A percentile compares a stretch with the other conserved stretches of the same genome.
Conservation (phyloP, 2,329 filamentous ascomycete species). For the Fusarium zealandicum region DNA sequence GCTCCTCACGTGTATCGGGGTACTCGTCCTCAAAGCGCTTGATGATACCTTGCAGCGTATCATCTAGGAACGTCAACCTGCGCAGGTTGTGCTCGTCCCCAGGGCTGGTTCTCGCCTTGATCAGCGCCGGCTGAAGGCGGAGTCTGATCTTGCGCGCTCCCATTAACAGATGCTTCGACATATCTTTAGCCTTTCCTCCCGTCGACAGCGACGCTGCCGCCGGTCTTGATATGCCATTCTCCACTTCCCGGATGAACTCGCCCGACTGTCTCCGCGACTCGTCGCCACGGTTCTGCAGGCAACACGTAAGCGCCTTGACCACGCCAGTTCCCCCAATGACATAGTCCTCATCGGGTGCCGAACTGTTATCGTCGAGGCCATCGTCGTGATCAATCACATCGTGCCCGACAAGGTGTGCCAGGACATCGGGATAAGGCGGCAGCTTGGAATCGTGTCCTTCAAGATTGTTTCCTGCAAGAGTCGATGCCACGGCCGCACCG, state of each 20-base stretch:
- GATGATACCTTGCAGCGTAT: conserved; percentile 89
- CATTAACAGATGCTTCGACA: conserved; percentile 87
- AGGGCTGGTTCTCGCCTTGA: conserved; percentile 72
- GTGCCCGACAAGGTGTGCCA: conserved; percentile 86
- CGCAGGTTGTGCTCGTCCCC: conserved; percentile 80
- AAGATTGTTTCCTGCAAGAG: conserved; percentile 49
- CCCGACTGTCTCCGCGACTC: conserved; percentile 64
- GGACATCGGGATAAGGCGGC: conserved; percentile 73
- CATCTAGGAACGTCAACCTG: conserved; percentile 85
- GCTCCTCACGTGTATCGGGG: conserved; percentile 76
- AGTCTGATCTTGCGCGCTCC: conserved; percentile 88
- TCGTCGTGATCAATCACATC: conserved; percentile 58
- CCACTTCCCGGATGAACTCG: conserved; percentile 61
- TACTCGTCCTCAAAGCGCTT: conserved; percentile 96
- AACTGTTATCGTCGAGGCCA: conserved; percentile 66
- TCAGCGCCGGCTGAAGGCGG: conserved; percentile 82
- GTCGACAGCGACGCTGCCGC: conserved; percentile 48
- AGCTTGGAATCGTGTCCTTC: conserved; percentile 41
- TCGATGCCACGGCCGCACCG: conserved; percentile 54
- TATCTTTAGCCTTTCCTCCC: conserved; percentile 78
- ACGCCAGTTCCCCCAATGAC: conserved; percentile 95
- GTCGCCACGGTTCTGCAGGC: conserved; percentile 77
- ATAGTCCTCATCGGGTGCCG: conserved; percentile 89
- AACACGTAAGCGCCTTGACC: conserved; percentile 91
- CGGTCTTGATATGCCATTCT: conserved; percentile 57